Conservation (phyloP, 2,329 filamentous ascomycete species). For the Trichoderma atrobrunneum region DNA sequence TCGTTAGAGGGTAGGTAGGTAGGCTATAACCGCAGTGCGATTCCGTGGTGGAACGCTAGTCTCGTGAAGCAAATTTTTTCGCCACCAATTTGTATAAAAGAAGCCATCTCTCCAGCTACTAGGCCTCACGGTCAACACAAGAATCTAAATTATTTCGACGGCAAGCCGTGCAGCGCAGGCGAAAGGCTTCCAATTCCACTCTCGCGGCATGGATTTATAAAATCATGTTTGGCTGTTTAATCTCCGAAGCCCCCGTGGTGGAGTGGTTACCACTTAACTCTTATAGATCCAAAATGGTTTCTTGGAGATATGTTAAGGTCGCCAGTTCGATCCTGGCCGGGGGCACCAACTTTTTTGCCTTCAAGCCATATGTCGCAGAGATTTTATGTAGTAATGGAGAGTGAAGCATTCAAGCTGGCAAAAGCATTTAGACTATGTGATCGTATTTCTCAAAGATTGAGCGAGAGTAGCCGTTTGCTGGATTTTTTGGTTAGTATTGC, state of each 20-base stretch:
- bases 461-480: too few species aligned
- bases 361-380: neutral
- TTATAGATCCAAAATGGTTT: slow-evolving; percentile 10
- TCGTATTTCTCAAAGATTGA: too few species aligned
- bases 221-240: neutral
- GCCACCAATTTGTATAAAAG: slow-evolving; percentile 1
- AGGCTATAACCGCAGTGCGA: neutral
- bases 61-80: neutral
- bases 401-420: too few species aligned
- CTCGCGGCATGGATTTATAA: neutral
- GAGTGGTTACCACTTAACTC: slow-evolving; percentile 20
- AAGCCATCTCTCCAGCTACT: neutral
- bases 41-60: neutral
- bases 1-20: neutral
- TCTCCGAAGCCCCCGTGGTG: slow-evolving; percentile 13
- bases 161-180: neutral
- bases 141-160: neutral
- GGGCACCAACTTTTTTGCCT: slow-evolving; percentile 6
- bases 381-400: neutral
- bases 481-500: too few species aligned
- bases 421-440: too few species aligned
- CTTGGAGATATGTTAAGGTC: slow-evolving; percentile 20
- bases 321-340: slow-evolving; percentile 19
- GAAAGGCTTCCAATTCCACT: neutral
- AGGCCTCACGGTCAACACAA: neutral